phyloP scores from a whole-genome alignment of 345 rosid species.

The Pugionium dolabratum region DNA sequence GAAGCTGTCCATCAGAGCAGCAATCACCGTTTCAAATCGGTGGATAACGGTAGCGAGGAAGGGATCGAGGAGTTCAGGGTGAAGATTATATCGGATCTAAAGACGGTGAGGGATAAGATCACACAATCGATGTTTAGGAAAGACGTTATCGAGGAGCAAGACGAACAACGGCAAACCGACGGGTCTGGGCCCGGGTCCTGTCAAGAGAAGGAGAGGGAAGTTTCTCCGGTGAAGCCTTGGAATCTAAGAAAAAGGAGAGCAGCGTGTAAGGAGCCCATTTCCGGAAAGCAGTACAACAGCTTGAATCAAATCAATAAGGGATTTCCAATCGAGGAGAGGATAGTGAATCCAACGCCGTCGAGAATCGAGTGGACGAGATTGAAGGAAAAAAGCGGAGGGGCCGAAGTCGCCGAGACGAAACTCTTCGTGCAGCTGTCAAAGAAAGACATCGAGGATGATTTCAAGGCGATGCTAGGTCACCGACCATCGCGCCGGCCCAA shows the following conservation, averaged over 20 bases:
- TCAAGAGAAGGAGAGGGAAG: constrained; percentile 40
- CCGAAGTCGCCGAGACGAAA: constrained; percentile 37
- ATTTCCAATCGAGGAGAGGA: constrained; percentile 43
- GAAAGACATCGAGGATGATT: constrained; percentile 80
- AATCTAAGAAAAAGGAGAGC: constrained; percentile 78
- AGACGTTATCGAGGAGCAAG: constrained; percentile 38
- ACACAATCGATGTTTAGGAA: constrained; percentile 45
- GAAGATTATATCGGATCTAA: constrained; percentile 59
- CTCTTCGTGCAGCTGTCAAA: constrained; percentile 51
- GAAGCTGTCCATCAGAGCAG: constrained; percentile 8
- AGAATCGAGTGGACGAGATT: constrained; percentile 11
- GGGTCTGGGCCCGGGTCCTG: constrained; percentile 6
- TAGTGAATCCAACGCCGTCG: constrained; percentile 41
- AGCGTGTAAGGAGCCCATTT: constrained; percentile 57
- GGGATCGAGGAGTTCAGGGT: constrained; percentile 75
- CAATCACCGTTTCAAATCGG: constrained; percentile 28
- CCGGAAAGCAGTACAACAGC: background rate
- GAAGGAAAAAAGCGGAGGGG: constrained; percentile 22
- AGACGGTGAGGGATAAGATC: constrained; percentile 51
- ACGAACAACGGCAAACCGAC: constrained; percentile 26
- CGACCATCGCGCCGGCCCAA: constrained; percentile 75
- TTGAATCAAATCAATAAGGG: constrained; percentile 32
- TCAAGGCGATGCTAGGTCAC: constrained; percentile 50
- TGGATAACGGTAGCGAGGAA: constrained; percentile 46
- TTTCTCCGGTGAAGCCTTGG: constrained; percentile 61